A percentile compares a stretch with the other conserved stretches of the same genome.
Evolutionary conservation across 305 asterid genomes (phyloP).

Genomic region (Nicotiana rustica): DNA sequence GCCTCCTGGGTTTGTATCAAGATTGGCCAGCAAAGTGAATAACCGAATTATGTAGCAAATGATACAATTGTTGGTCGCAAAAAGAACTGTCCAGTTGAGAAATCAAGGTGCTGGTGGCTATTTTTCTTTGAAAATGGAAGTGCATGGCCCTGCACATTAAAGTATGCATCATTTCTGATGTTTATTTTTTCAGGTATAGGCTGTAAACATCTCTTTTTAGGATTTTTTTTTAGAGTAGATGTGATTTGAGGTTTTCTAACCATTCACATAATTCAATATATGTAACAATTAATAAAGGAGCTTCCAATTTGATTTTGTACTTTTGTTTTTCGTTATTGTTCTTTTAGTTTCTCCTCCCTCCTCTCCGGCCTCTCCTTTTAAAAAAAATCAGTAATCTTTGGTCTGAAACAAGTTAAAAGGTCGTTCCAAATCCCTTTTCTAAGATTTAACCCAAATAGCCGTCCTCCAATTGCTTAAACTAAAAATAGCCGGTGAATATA

Average conservation of each 20-base stretch:
- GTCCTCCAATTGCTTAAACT: too few relatives aligned
- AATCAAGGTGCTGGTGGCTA: background rate
- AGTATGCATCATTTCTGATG: constrained; percentile 22
- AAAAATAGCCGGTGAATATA: too few relatives aligned
- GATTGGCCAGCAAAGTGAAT: constrained; percentile 16
- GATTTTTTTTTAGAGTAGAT: background rate
- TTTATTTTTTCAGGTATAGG: constrained; percentile 22
- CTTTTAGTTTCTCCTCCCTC: background rate
- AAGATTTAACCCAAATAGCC: too few relatives aligned
- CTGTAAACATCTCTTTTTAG: constrained; percentile 2
- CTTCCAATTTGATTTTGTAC: too few relatives aligned
- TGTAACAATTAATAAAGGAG: background rate
- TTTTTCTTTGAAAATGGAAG: constrained; percentile 1
- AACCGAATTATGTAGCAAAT: constrained; percentile 5
- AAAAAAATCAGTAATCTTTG: background rate
- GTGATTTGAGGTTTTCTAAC: background rate
- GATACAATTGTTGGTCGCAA: background rate
- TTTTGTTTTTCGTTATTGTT: background rate
- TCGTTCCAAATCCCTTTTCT: background rate
- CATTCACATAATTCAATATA: constrained; percentile 1
- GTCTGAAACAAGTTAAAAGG: background rate
- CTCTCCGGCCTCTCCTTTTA: background rate
- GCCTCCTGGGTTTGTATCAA: background rate
- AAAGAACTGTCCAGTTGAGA: background rate
- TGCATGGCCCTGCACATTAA: constrained; percentile 1